These are phyloP conservation scores for Madurella fahalii DNA, from an alignment of 2,329 filamentous ascomycete species.

Conservation along the genomic window DNA sequence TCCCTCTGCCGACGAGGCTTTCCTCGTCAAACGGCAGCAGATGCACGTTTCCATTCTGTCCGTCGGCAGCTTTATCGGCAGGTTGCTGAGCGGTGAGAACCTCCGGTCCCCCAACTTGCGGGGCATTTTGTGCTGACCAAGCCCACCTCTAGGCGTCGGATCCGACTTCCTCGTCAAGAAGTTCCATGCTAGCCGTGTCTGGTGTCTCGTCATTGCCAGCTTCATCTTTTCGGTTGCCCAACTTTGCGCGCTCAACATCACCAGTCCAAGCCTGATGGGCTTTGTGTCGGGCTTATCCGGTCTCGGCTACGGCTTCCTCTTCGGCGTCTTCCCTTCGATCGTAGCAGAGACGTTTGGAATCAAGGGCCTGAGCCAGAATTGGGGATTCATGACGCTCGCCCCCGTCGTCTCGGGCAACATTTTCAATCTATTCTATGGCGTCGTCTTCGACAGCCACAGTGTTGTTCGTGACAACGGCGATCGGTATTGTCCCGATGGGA, in stretches of 20 bases:
- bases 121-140: conserved; percentile 1
- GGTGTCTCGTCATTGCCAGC: conserved; percentile 80
- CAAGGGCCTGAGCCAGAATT: conserved; percentile 85
- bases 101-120: not conserved
- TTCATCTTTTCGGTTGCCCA: conserved; percentile 77
- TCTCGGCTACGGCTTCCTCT: conserved; percentile 86
- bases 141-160: conserved; percentile 59
- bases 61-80: conserved; percentile 76
- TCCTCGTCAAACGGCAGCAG: conserved; percentile 76
- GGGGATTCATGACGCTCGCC: conserved; percentile 90
- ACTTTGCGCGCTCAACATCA: conserved; percentile 67
- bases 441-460: conserved; percentile 77
- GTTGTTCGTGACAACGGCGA: conserved; percentile 64
- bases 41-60: conserved; percentile 95
- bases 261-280: conserved; percentile 71
- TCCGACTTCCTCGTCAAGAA: conserved; percentile 86
- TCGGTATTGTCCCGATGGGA: conserved; percentile 69
- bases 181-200: conserved; percentile 75
- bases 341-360: conserved; percentile 89
- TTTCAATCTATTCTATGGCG: conserved; percentile 89
- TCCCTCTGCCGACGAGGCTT: conserved; percentile 63
- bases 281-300: conserved; percentile 81
- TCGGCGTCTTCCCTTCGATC: conserved; percentile 89
- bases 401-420: conserved; percentile 85
- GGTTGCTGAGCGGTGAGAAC: conserved; percentile 66